phyloP scores from a whole-genome alignment of 2,329 filamentous ascomycete species.

The Verticillium nonalfalfae region DNA sequence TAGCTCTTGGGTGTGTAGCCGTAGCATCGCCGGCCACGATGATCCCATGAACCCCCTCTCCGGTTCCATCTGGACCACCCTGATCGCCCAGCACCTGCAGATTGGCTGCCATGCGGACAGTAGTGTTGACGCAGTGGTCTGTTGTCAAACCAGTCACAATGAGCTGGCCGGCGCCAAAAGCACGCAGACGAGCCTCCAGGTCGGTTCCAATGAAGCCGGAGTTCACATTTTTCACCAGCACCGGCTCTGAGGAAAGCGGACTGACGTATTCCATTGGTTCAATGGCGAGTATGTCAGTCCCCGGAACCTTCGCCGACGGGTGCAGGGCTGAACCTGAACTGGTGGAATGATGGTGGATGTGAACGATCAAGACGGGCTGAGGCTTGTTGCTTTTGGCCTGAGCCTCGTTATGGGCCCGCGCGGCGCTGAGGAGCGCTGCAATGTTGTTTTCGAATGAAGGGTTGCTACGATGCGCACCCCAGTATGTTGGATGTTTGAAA shows the following conservation, averaged over 20 bases:
- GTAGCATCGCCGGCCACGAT: slow-evolving; percentile 38
- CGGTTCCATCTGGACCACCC: slow-evolving; percentile 17
- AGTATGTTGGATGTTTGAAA: slow-evolving; percentile 30
- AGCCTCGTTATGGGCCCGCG: slow-evolving; percentile 9
- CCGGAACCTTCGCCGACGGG: slow-evolving; percentile 19
- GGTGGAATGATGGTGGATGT: slow-evolving; percentile 36
- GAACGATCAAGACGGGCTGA: slow-evolving; percentile 27
- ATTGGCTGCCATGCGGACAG: slow-evolving; percentile 39
- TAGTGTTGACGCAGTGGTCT: slow-evolving; percentile 43
- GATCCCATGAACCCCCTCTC: slow-evolving; percentile 20
- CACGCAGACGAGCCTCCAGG: slow-evolving; percentile 28
- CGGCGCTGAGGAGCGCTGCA: slow-evolving; percentile 24
- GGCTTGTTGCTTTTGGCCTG: background rate
- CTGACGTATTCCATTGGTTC: slow-evolving; percentile 16
- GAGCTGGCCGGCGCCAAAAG: slow-evolving; percentile 26
- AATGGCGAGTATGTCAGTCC: slow-evolving; percentile 17
- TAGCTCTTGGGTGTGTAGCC: slow-evolving; percentile 34
- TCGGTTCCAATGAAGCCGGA: slow-evolving; percentile 37
- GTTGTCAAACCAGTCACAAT: slow-evolving; percentile 36
- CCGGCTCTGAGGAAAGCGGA: slow-evolving; percentile 24
- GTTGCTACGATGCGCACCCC: slow-evolving; percentile 34
- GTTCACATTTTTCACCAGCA: slow-evolving; percentile 37
- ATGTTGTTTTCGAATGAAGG: slow-evolving; percentile 35
- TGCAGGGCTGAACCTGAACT: slow-evolving; percentile 25
- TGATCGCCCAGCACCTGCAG: slow-evolving; percentile 31